A percentile compares a stretch with the other conserved stretches of the same genome.
phyloP scores from a whole-genome alignment of 2,329 filamentous ascomycete species.

The Paraconiothyrium sp. region DNA sequence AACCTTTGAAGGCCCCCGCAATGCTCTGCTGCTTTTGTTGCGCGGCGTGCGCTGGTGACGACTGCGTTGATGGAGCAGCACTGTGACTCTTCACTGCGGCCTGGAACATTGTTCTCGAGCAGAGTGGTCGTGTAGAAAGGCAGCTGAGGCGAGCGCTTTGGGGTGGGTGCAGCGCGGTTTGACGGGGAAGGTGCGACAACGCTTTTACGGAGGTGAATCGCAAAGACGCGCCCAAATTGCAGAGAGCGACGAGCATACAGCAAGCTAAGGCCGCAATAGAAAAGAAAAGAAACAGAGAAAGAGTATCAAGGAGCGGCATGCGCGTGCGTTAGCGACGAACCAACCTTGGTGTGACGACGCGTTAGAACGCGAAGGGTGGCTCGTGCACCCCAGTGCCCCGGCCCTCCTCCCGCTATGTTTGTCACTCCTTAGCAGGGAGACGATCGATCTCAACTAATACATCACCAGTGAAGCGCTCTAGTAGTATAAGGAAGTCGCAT shows the following conservation, averaged over 20 bases:
- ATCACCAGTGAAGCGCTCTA: neutral
- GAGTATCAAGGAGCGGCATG: constrained; percentile 34
- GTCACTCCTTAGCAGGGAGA: neutral
- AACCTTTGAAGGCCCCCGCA: constrained; percentile 52
- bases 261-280: constrained; percentile 36
- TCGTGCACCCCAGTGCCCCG: neutral
- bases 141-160: constrained; percentile 27
- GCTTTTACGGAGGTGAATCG: constrained; percentile 40
- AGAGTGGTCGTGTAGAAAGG: constrained; percentile 29
- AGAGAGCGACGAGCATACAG: constrained; percentile 51
- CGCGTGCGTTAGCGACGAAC: constrained; percentile 28
- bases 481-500: neutral
- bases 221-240: constrained; percentile 44
- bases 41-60: constrained; percentile 23
- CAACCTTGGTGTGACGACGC: constrained; percentile 27
- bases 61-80: constrained; percentile 41
- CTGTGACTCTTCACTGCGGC: constrained; percentile 53
- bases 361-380: constrained; percentile 27
- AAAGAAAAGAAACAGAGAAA: constrained; percentile 37
- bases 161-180: constrained; percentile 23
- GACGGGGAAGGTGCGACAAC: constrained; percentile 32
- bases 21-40: constrained; percentile 40
- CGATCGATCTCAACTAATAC: neutral
- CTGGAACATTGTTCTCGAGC: constrained; percentile 49
- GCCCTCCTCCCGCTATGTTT: neutral